A percentile compares a stretch with the other conserved stretches of the same genome.
Evolutionary conservation across 257 asterid species (phyloP).

Genomic region (Jasminum sambac): DNA sequence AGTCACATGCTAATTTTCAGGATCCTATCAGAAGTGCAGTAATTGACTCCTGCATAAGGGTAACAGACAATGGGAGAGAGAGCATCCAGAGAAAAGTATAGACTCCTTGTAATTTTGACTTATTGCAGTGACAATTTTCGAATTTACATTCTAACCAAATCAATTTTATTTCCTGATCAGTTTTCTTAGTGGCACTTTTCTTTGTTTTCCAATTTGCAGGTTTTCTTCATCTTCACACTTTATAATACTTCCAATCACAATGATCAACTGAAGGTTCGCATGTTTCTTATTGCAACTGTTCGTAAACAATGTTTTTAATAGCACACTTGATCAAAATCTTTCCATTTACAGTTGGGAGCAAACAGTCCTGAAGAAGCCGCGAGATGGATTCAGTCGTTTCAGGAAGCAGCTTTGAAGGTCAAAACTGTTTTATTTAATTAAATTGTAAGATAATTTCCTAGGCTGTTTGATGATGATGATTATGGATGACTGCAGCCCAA

Average conservation of each 20-base stretch:
- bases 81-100: constrained; percentile 86
- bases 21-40: constrained; percentile 94
- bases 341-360: constrained; percentile 80
- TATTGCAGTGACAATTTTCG: constrained; percentile 7
- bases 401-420: constrained; percentile 89
- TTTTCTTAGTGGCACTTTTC: constrained; percentile 20
- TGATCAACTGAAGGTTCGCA: constrained; percentile 86
- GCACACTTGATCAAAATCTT: constrained; percentile 25
- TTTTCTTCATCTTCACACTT: constrained; percentile 58
- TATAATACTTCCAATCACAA: constrained; percentile 84
- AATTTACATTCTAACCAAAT: constrained; percentile 14
- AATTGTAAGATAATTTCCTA: constrained; percentile 14
- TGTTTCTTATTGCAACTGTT: constrained; percentile 21
- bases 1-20: constrained; percentile 38
- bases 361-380: constrained; percentile 98
- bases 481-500: constrained; percentile 56
- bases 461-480: constrained; percentile 35
- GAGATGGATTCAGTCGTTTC: constrained; percentile 89
- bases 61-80: constrained; percentile 95
- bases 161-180: constrained; percentile 8
- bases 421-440: constrained; percentile 26
- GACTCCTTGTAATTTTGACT: constrained; percentile 13
- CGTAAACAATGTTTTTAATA: constrained; percentile 18
- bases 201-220: constrained; percentile 43
- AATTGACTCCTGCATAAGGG: constrained; percentile 93